Evolutionary conservation across 2,329 filamentous ascomycete genomes (phyloP).

Genomic region (Rhexocercosporidium sp.): DNA sequence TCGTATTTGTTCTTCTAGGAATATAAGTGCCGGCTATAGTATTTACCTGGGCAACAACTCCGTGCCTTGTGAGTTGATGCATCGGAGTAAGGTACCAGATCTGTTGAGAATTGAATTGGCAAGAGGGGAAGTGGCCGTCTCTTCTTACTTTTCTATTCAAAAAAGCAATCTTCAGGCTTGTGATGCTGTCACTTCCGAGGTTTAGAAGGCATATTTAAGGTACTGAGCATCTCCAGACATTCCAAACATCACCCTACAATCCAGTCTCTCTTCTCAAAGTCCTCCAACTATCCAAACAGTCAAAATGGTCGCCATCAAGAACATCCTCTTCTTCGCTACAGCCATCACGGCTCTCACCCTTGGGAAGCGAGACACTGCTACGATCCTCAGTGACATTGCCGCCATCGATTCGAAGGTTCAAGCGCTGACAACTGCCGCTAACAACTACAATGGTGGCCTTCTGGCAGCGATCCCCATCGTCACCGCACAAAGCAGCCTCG

Average conservation of each 20-base stretch:
- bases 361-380: constrained; percentile 18
- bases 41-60: neutral
- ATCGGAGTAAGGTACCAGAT: neutral
- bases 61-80: neutral
- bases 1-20: neutral
- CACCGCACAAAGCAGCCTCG: constrained; percentile 18
- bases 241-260: neutral
- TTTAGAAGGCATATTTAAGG: neutral
- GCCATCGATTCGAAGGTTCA: constrained; percentile 52
- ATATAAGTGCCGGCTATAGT: neutral
- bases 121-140: neutral
- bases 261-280: neutral
- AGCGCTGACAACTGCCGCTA: constrained; percentile 52
- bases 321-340: constrained; percentile 23
- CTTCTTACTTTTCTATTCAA: neutral
- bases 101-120: neutral
- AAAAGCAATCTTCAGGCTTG: neutral
- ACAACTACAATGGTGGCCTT: constrained; percentile 41
- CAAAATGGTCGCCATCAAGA: constrained; percentile 31
- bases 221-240: neutral
- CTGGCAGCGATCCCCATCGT: constrained; percentile 12
- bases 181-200: constrained; percentile 3
- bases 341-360: constrained; percentile 24
- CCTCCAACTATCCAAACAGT: neutral
- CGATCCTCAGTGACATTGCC: constrained; percentile 32